A percentile compares a stretch with the other conserved stretches of the same genome.
These are phyloP conservation scores for Ceratobasidium sp. DNA, from an alignment of 1,284 basidiomycete species.

Conservation along the genomic window DNA sequence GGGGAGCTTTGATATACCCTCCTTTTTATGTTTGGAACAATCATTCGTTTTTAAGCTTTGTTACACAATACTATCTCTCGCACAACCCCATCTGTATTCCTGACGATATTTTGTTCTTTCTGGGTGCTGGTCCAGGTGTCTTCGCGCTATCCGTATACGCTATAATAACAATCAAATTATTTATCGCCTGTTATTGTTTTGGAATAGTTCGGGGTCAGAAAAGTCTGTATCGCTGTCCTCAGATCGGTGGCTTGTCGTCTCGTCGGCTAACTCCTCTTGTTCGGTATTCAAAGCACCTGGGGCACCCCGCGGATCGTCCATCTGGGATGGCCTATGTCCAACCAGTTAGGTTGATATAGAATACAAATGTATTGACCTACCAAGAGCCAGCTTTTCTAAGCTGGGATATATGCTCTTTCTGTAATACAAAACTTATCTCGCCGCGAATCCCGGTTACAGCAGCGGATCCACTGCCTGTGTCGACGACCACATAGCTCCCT, in stretches of 20 bases:
- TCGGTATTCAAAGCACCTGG: background rate
- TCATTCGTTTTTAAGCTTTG: slow-evolving; percentile 2
- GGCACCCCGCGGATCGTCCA: background rate
- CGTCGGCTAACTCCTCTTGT: background rate
- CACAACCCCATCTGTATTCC: slow-evolving; percentile 24
- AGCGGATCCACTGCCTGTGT: background rate
- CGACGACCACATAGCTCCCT: slow-evolving; percentile 17
- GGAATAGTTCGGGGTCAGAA: slow-evolving; percentile 23
- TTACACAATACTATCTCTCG: slow-evolving; percentile 25
- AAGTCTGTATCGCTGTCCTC: background rate
- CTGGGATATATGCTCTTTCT: slow-evolving; percentile 20
- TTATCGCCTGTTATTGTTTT: slow-evolving; percentile 29
- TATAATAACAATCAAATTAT: slow-evolving; percentile 9
- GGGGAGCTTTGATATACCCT: slow-evolving; percentile 5
- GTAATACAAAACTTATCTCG: slow-evolving; percentile 18
- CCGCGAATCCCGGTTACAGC: background rate
- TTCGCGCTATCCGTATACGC: slow-evolving; percentile 27
- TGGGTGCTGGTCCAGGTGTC: background rate
- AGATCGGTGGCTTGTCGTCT: background rate
- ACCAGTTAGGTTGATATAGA: background rate
- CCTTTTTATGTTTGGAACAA: slow-evolving; percentile 26
- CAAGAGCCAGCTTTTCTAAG: background rate
- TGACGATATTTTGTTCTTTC: slow-evolving; percentile 22
- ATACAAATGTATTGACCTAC: background rate
- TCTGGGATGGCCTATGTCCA: background rate